These are phyloP conservation scores for Cystobasidium slooffiae DNA, from an alignment of 1,284 basidiomycete species.

Conservation along the genomic window DNA sequence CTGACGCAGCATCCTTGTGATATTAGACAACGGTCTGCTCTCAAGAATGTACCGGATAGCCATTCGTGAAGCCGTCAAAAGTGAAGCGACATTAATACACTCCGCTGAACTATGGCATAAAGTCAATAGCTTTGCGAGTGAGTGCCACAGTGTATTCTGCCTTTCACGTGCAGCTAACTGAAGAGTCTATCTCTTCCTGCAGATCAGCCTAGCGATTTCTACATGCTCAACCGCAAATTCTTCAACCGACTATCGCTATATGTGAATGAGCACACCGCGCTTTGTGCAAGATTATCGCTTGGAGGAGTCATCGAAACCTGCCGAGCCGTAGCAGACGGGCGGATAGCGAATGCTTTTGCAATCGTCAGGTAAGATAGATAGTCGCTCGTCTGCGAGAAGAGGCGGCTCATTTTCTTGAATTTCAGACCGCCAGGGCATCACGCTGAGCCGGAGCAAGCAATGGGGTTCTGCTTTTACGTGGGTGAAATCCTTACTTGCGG, in stretches of 20 bases:
- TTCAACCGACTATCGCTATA: slow-evolving; percentile 92
- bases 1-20: background rate
- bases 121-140: slow-evolving; percentile 63
- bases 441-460: slow-evolving; percentile 94
- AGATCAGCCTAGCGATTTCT: slow-evolving; percentile 2
- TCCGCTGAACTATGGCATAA: slow-evolving; percentile 88
- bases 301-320: slow-evolving; percentile 93
- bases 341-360: slow-evolving; percentile 86
- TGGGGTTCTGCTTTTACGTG: slow-evolving; percentile 96
- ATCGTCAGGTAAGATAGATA: slow-evolving; percentile 69
- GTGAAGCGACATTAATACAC: slow-evolving; percentile 87
- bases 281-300: slow-evolving; percentile 83
- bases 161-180: slow-evolving; percentile 18
- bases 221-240: slow-evolving; percentile 61
- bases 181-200: background rate
- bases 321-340: slow-evolving; percentile 79
- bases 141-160: slow-evolving; percentile 69
- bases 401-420: background rate
- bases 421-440: slow-evolving; percentile 88
- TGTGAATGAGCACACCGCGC: slow-evolving; percentile 81
- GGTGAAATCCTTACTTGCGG: background rate
- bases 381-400: background rate
- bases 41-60: slow-evolving; percentile 76
- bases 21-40: slow-evolving; percentile 62
- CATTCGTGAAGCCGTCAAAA: slow-evolving; percentile 71